Base-by-base conservation (phyloP, 176 grass and related monocot genomes). In the Carex scoparia region DNA sequence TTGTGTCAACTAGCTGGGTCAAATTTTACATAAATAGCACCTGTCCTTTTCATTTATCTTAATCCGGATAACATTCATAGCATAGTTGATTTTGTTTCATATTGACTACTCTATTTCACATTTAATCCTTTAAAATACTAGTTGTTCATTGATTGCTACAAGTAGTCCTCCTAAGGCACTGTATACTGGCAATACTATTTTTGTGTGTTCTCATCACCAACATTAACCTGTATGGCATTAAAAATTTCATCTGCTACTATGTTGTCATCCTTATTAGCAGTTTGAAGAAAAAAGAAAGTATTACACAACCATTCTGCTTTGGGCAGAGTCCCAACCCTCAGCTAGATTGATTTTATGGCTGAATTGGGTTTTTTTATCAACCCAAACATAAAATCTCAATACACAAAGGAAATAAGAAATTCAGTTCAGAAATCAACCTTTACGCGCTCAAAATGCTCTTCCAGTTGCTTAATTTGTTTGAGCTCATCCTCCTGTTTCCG, bases 401-500 rank as follows among this genome's bases (percentile, higher is more conserved):
- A 63, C 18, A 51, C 2, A 31, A 56, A 7, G 19, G 49, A 56
- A 32, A 77, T 55, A 77, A 55, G 49, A 54, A 56, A 77, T 77
- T 10, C 79, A 82, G 57, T 82, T 82, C 37, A 82, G 79, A 10
- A 59, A 64, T 82, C 23, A 56, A 97, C 94, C 95, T 98, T 98
- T 69, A 98, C 90, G 73, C 92, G 92, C 88, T 98, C 92, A 37
- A 94, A 98, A 85, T 91, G 86, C 84, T 94, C 86, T 73, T 98
- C 95, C 76, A 91, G 95, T 77, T 94, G 92, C 91, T 87, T 94
- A 64, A 98, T 83, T 94, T 98, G 92, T 79, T 94, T 98, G 72
- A 98, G 71, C 76, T 98, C 95, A 53, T 98, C 95, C 84, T 98
- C 95, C 92, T 94, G 91, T 79, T 92, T 94, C 68, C 95, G 93